Evolutionary conservation across 352 stramenopile species (phyloP), one percentile per base, ranked within the genome.

Genomic region (Peronospora destructor): DNA sequence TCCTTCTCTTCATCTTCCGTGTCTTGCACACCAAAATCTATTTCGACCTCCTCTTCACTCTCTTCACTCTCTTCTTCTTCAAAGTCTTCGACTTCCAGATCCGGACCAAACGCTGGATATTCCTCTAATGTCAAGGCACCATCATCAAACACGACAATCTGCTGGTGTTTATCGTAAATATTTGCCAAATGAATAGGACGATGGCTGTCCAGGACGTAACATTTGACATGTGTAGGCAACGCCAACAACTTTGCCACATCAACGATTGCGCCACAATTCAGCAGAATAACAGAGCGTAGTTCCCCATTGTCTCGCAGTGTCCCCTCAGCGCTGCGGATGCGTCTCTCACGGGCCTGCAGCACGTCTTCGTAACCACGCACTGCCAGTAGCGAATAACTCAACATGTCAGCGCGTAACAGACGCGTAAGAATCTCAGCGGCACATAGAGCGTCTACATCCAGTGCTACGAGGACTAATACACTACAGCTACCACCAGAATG

Each of bases 181-280:
- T 99, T 99, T 10, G 91, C 83, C 54, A 98, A 80, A 70, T 99
- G 94, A 38, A 98, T 87, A 7, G 95, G 95, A 1, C 94, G 76
- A 61, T 97, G 92, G 51, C 79, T 95, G 73, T 99, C 95, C 39
- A 98, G 77, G 6, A 99, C 85, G 72, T 98, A 99, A 32, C 91
- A 89, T 38, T 82, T 88, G 8, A 91, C 64, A 29, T 71, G 47
- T 10, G 57, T 44, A 16, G 78, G 71, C 16, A 91, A 62, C 45
- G 72, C 63, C 49, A 97, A 73, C 25, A 98, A 61, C 61, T 81
- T 71, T 16, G 79, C 72, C 6, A 98, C 68, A 64, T 98, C 96
- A 21, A 91, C 73, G 45, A 95, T 95, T 13, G 91, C 93, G 32
- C 95, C 95, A 49, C 96, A 96, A 58, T 98, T 98, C 47, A 98